Base-by-base conservation (phyloP, 2,329 filamentous ascomycete species). In the Colletotrichum higginsianum region DNA sequence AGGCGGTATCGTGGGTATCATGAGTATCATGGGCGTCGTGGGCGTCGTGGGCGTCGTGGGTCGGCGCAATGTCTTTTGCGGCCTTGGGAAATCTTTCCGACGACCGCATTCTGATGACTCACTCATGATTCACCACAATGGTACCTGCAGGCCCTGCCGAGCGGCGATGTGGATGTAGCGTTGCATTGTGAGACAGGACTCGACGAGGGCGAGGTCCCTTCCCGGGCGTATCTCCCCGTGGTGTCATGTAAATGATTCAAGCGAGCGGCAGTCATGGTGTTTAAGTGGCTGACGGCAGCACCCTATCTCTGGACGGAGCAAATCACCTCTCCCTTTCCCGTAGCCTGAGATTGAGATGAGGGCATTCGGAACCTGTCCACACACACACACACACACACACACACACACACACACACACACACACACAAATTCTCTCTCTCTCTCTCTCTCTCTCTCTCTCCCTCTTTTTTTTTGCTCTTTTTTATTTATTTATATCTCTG, bases 61-160 rank as follows among this genome's bases (percentile, higher is more conserved):
- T 64, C 53, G 26, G 3, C 12, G 42, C 16, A 26, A 49, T 42
- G 26, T 64, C 46, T 61, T 42, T 55, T 68, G 61, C 61, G 66
- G 61, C 23, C 30, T 30, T 44, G 35, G 23, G 18, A 35, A 46
- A 35, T 65, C 26, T 42, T n/a, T 18, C 61, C 66, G 35, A 55
- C 56, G 18, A 38, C 35, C 12, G 35, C 63, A 46, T 40, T 21
- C 38, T 55, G 57, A 21, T 56, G 52, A 42, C n/a, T 58, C 66
- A 9, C 30, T 30, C 30, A 30, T 30, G 30, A 30, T 30, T 30
- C 6, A 30, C 30, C 30, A 65, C 42, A 26, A 35, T 55, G 42
- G 30, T 7, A 30, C 53, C 15, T 58, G 46, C 52, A 61, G 46
- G 3, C 35, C 18, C 16, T 13, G 21, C 58, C 52, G 46, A 21